Evolutionary conservation across 805 yeast genomes (phyloP).

Genomic region (Candida pseudofarinosa): DNA sequence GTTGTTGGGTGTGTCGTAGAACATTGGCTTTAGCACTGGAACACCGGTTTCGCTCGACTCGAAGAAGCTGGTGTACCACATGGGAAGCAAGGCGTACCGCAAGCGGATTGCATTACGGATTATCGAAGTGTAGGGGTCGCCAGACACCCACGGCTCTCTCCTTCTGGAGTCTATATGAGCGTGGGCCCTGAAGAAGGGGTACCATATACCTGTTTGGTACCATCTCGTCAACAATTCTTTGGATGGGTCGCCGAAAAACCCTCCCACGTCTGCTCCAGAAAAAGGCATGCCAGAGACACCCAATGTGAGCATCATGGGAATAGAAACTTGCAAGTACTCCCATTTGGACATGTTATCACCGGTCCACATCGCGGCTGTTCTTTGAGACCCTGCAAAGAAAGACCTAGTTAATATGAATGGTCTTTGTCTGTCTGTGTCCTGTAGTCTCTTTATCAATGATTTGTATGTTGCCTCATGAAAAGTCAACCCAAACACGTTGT

Average conservation of each 20-base stretch:
- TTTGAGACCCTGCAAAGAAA: slow-evolving; percentile 86
- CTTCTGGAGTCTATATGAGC: slow-evolving; percentile 93
- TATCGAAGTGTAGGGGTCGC: slow-evolving; percentile 63
- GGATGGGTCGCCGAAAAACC: slow-evolving; percentile 88
- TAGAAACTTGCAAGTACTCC: slow-evolving; percentile 76
- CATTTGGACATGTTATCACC: slow-evolving; percentile 95
- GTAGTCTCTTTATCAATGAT: slow-evolving; percentile 53
- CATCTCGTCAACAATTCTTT: slow-evolving; percentile 81
- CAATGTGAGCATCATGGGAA: slow-evolving; percentile 83
- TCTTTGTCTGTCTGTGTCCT: slow-evolving; percentile 45
- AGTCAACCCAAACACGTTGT: slow-evolving; percentile 78
- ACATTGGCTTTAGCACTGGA: slow-evolving; percentile 70
- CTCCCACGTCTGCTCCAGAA: slow-evolving; percentile 96
- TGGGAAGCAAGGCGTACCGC: slow-evolving; percentile 75
- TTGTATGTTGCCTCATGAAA: slow-evolving; percentile 77
- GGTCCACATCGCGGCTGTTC: slow-evolving; percentile 93
- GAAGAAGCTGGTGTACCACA: slow-evolving; percentile 74
- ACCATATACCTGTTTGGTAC: slow-evolving; percentile 95
- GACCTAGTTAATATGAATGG: slow-evolving; percentile 89
- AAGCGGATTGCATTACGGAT: slow-evolving; percentile 69
- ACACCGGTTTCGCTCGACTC: slow-evolving; percentile 56
- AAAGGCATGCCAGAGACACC: slow-evolving; percentile 87
- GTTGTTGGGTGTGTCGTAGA: slow-evolving; percentile 51
- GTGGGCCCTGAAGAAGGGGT: slow-evolving; percentile 95
- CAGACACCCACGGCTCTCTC: slow-evolving; percentile 87